Evolutionary conservation across 306 rosid genomes (phyloP).

Genomic region (Abrus precatorius): DNA sequence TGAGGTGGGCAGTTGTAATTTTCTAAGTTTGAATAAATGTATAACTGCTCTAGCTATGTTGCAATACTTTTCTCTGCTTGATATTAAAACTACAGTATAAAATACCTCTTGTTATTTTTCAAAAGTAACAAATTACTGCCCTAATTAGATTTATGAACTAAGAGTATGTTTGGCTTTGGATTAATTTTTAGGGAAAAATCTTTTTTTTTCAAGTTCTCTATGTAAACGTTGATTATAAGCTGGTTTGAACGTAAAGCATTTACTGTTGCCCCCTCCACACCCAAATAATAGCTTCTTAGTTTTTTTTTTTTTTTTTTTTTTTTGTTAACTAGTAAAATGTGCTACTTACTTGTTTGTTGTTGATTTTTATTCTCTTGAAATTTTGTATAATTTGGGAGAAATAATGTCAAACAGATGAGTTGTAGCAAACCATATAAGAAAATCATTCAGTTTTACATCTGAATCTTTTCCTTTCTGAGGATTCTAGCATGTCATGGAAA

Average conservation of each 20-base stretch:
- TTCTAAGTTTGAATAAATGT: background rate
- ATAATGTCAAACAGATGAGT: background rate
- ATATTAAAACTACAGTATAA: background rate
- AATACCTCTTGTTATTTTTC: background rate
- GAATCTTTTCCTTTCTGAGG: too few species aligned
- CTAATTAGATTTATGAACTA: background rate
- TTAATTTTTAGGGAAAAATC: background rate
- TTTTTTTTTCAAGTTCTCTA: background rate
- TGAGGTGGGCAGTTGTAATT: too few species aligned
- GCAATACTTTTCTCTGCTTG: background rate
- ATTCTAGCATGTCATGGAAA: slow-evolving; percentile 12
- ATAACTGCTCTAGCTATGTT: background rate
- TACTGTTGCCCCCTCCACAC: background rate
- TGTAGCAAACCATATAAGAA: too few species aligned
- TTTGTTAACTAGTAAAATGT: background rate
- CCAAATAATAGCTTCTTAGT: background rate
- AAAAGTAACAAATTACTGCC: background rate
- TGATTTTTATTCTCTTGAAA: background rate
- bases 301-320: background rate
- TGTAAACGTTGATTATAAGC: background rate
- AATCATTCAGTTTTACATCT: background rate
- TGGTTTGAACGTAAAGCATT: background rate
- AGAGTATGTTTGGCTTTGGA: background rate
- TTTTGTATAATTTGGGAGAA: background rate
- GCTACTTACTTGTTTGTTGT: background rate